Evolutionary conservation across 345 rosid species (phyloP).

Genomic region (Camelina sativa): DNA sequence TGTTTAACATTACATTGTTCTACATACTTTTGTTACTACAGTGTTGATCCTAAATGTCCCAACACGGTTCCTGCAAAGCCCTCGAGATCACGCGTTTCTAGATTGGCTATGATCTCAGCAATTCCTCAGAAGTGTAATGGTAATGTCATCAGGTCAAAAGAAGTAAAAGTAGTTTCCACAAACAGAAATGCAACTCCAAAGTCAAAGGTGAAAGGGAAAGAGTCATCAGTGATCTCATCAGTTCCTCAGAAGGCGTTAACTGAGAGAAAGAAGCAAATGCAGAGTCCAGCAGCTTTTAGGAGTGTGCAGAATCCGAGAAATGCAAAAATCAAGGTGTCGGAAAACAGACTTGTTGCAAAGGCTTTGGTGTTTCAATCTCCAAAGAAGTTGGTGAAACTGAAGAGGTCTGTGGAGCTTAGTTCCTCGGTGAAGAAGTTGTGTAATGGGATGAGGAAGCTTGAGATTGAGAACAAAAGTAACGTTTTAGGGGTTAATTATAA

Average conservation of each 20-base stretch:
- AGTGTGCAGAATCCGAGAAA: conserved; percentile 69
- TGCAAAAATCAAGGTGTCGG: conserved; percentile 45
- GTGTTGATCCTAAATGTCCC: conserved; percentile 65
- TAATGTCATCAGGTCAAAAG: conserved; percentile 26
- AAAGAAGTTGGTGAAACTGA: conserved; percentile 59
- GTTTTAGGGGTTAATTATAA: conserved; percentile 42
- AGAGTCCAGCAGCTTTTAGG: conserved; percentile 57
- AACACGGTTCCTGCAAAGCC: conserved; percentile 84
- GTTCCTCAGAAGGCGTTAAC: conserved; percentile 58
- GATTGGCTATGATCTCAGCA: conserved; percentile 75
- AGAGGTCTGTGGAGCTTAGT: conserved; percentile 59
- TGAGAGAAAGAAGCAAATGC: conserved; percentile 49
- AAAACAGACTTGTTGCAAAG: conserved; percentile 53
- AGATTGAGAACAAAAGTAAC: conserved; percentile 55
- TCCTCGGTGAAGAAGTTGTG: conserved; percentile 57
- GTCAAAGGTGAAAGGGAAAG: conserved; percentile 36
- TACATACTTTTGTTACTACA: conserved; percentile 27
- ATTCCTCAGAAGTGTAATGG: conserved; percentile 59
- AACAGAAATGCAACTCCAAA: conserved; percentile 54
- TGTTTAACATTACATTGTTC: conserved; percentile 5
- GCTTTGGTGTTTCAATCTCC: conserved; percentile 87
- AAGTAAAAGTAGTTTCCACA: conserved; percentile 45
- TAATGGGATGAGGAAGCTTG: conserved; percentile 72
- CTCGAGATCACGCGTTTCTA: conserved; percentile 64
- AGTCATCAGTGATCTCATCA: conserved; percentile 14